phyloP scores from a whole-genome alignment of 352 stramenopile species.

The Phytopythium montanum region DNA sequence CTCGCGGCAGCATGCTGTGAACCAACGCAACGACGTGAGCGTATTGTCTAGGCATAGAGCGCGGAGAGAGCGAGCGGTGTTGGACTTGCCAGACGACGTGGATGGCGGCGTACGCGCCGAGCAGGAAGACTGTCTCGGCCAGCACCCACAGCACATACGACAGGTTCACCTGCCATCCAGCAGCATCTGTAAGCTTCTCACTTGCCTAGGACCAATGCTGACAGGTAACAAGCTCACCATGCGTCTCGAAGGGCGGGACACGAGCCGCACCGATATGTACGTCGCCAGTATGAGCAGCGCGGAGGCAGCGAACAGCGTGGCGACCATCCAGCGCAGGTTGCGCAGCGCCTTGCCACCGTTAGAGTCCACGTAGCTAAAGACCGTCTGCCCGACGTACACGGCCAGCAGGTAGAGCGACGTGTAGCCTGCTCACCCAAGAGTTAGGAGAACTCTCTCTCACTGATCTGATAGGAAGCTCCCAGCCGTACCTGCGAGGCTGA shows the following conservation, averaged over 20 bases:
- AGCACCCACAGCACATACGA: conserved; percentile 80
- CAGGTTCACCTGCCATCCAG: conserved; percentile 66
- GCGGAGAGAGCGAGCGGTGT: not conserved
- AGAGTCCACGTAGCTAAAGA: conserved; percentile 65
- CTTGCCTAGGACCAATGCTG: not conserved
- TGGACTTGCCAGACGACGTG: conserved; percentile 53
- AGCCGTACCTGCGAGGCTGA: conserved; percentile 83
- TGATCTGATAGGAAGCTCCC: not conserved
- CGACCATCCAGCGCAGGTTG: conserved; percentile 59
- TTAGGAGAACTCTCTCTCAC: not conserved
- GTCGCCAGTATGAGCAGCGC: conserved; percentile 47
- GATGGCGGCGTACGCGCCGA: conserved; percentile 52
- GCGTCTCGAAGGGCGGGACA: conserved; percentile 60
- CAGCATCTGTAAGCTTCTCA: not conserved
- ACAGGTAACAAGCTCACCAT: conserved; percentile 37
- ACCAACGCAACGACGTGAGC: not conserved
- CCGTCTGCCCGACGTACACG: conserved; percentile 50
- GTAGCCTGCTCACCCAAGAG: conserved; percentile 70
- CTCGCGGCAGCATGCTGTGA: conserved; percentile 55
- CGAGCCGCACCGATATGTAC: conserved; percentile 49
- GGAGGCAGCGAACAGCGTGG: conserved; percentile 36
- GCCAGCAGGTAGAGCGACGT: conserved; percentile 85
- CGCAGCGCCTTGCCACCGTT: conserved; percentile 54
- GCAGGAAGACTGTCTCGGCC: conserved; percentile 51
- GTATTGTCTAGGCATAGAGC: not conserved